A percentile compares a stretch with the other conserved stretches of the same genome.
Evolutionary conservation across 257 asterid genomes (phyloP).

Genomic region (Ophiorrhiza pumila): DNA sequence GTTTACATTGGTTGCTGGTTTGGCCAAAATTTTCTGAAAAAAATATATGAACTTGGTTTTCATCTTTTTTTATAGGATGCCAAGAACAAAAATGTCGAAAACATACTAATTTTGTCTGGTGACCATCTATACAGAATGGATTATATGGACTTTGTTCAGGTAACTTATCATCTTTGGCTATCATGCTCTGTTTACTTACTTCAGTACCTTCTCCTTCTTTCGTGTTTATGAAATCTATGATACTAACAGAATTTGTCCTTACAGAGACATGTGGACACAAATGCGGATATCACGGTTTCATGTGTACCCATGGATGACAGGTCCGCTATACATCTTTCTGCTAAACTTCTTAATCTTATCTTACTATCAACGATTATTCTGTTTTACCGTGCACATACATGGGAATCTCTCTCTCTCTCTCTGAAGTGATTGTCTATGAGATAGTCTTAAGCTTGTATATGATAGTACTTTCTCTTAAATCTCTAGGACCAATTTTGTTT

Average conservation of each 20-base stretch:
- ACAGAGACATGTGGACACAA: conserved; percentile 88
- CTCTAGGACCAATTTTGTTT: background rate
- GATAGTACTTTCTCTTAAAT: background rate
- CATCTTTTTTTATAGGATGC: conserved; percentile 52
- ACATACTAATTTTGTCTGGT: conserved; percentile 82
- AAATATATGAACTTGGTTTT: conserved; percentile 16
- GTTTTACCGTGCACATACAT: background rate
- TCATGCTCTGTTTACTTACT: background rate
- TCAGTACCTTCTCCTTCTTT: background rate
- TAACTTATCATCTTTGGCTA: conserved; percentile 14
- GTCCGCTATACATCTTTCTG: conserved; percentile 32
- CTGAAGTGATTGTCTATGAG: background rate
- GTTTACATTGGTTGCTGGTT: background rate
- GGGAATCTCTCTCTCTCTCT: background rate
- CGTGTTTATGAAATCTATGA: conserved; percentile 1
- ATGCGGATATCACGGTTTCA: conserved; percentile 93
- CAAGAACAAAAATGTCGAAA: conserved; percentile 66
- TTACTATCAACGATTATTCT: background rate
- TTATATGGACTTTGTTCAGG: conserved; percentile 98
- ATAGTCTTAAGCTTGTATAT: background rate
- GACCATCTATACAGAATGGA: conserved; percentile 98
- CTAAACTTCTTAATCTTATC: background rate
- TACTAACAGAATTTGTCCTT: conserved; percentile 22
- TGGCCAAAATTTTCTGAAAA: background rate
- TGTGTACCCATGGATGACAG: conserved; percentile 93